A percentile compares a stretch with the other conserved stretches of the same genome.
These are phyloP conservation scores for Borealophlyctis nickersoniae DNA, from an alignment of 192 early-diverging fungal species.

Conservation along the genomic window DNA sequence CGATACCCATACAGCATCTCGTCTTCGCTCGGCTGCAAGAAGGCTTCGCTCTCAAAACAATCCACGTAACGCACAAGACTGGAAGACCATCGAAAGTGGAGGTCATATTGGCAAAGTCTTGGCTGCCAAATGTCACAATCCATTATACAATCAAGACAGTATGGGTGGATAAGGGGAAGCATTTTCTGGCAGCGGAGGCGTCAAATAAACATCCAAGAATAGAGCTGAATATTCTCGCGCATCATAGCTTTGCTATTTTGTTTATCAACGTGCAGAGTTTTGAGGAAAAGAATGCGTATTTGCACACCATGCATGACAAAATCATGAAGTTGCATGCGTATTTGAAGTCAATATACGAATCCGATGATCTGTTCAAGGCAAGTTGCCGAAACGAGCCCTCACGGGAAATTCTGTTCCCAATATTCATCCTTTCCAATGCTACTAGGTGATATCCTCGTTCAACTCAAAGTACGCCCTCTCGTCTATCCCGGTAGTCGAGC, in stretches of 20 bases:
- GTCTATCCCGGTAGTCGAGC: slow-evolving; percentile 32
- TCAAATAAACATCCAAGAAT: slow-evolving; percentile 33
- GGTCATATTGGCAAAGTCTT: slow-evolving; percentile 41
- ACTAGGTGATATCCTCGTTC: slow-evolving; percentile 31
- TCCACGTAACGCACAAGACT: slow-evolving; percentile 19
- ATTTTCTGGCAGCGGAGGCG: slow-evolving; percentile 5
- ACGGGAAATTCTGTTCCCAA: background rate
- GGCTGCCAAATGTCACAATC: slow-evolving; percentile 48
- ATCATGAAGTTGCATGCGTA: slow-evolving; percentile 40
- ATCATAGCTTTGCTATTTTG: slow-evolving; percentile 45
- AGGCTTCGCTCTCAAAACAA: slow-evolving; percentile 40
- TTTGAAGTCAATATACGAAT: slow-evolving; percentile 37
- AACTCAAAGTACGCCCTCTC: slow-evolving; percentile 31
- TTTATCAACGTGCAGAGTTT: slow-evolving; percentile 45
- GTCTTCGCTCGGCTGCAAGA: slow-evolving; percentile 39
- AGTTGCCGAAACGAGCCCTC: too few relatives aligned
- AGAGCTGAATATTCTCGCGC: slow-evolving; percentile 49
- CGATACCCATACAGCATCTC: slow-evolving; percentile 25
- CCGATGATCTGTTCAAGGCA: slow-evolving; percentile 41
- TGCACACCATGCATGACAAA: slow-evolving; percentile 20
- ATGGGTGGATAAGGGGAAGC: slow-evolving; percentile 13
- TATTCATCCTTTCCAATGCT: slow-evolving; percentile 3
- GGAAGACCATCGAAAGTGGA: slow-evolving; percentile 33
- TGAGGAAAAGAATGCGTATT: slow-evolving; percentile 24
- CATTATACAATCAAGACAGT: slow-evolving; percentile 48